phyloP scores from a whole-genome alignment of 2,329 filamentous ascomycete species.

The Penicillium sclerotiorum region DNA sequence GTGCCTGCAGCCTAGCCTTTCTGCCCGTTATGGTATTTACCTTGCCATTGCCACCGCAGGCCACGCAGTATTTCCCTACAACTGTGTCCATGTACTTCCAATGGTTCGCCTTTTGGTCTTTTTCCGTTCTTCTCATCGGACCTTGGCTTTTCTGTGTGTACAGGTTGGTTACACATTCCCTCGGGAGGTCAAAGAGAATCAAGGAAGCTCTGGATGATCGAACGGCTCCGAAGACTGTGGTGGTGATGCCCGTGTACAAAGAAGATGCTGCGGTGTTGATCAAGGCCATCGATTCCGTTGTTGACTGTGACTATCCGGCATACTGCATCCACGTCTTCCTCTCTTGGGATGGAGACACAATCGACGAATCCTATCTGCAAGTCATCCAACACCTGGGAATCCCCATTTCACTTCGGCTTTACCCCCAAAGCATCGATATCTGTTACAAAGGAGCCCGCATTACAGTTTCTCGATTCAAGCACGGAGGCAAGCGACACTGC shows the following conservation, averaged over 20 bases:
- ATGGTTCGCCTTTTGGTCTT: conserved; percentile 96
- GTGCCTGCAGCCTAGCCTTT: conserved; percentile 68
- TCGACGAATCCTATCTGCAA: conserved; percentile 85
- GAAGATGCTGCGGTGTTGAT: conserved; percentile 83
- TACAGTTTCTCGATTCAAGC: conserved; percentile 87
- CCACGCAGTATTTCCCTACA: conserved; percentile 72
- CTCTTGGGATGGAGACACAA: conserved; percentile 88
- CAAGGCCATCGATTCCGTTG: conserved; percentile 85
- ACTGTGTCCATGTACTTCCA: conserved; percentile 73
- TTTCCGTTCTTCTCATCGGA: conserved; percentile 78
- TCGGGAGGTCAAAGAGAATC: conserved; percentile 79
- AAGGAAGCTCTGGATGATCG: conserved; percentile 81
- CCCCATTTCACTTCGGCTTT: conserved; percentile 68
- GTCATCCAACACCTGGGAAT: conserved; percentile 85
- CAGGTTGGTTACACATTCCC: conserved; percentile 81
- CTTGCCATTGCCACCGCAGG: conserved; percentile 73
- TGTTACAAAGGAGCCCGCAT: conserved; percentile 79
- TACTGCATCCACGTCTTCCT: conserved; percentile 93
- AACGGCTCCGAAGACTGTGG: conserved; percentile 88
- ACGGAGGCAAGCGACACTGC: conserved; percentile 91
- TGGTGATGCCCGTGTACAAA: conserved; percentile 96
- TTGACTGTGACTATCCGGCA: conserved; percentile 90
- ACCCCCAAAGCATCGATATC: conserved; percentile 89
- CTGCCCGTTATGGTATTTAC: conserved; percentile 94
- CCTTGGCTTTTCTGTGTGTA: conserved; percentile 95